Evolutionary conservation across 1,284 basidiomycete species (phyloP), one percentile per base, ranked within the genome.

Genomic region (Thelephora terrestris): DNA sequence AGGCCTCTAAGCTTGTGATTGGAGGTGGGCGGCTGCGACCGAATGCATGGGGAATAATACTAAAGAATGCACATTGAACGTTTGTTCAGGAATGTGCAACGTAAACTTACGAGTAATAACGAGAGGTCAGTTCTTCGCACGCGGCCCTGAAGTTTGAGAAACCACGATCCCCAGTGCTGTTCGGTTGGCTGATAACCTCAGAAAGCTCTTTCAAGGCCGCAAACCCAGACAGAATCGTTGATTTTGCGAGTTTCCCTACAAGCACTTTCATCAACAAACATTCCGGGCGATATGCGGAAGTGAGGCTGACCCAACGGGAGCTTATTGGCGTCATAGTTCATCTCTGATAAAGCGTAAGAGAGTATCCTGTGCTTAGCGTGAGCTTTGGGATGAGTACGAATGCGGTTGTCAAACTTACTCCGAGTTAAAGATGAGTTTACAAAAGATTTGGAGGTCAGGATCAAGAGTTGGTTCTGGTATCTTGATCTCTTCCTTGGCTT

Each of bases 281-380:
- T 10, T 32, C 29, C 29, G 14, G 3, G 9, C 4, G n/a, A n/a
- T n/a, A 14, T 9, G 29, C 3, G 3, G 29, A 32, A 3, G 46
- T 17, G 25, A 54, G 52, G 53, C 47, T 51, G 64, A 69, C 76
- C 79, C 9, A 83, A 71, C 14, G 81, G 81, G 20, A 83, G 67
- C 57, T 84, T 84, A 55, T 77, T 77, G 3, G 78, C 79, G 57
- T 84, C 80, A 55, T 84, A 84, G 56, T 82, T 81, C 77, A 84
- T 78, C 3, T 75, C 74, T n/a, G 75, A 74, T 55, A 84, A 60
- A 20, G 73, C 69, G 0, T 75, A 76, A 44, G 78, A 70, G 43
- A 81, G 75, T 52, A 79, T 59, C 24, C 76, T 79, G 46, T 1
- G 39, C 17, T 27, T 17, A 29, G 25, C 23, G 46, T 2, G 39